Conservation (phyloP, 495 filamentous ascomycete genomes). For the Lepraria neglecta region DNA sequence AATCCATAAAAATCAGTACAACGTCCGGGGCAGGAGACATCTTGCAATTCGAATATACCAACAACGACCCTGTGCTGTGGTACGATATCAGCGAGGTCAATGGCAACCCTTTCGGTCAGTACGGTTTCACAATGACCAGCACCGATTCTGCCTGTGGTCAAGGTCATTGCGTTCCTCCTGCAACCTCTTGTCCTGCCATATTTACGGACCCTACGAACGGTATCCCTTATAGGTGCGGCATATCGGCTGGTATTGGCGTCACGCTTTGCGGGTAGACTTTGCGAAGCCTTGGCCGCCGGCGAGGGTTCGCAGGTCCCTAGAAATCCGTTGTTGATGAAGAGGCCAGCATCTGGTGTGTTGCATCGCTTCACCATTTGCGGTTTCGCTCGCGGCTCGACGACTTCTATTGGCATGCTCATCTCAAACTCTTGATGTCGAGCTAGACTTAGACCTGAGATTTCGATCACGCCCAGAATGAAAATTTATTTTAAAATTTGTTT, state of each 20-base stretch:
- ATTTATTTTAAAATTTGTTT: too few relatives aligned
- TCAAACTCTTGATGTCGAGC: too few relatives aligned
- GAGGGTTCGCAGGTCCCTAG: too few relatives aligned
- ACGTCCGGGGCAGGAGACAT: constrained; percentile 1
- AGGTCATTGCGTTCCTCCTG: constrained; percentile 6
- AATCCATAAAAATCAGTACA: constrained; percentile 9
- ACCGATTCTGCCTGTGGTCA: not conserved
- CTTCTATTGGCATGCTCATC: too few relatives aligned
- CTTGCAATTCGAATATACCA: constrained; percentile 18
- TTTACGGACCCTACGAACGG: constrained; percentile 12
- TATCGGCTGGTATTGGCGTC: constrained; percentile 1
- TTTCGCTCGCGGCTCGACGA: too few relatives aligned
- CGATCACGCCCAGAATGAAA: too few relatives aligned
- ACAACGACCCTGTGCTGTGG: not conserved
- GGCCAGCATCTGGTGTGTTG: too few relatives aligned
- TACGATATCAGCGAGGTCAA: constrained; percentile 21
- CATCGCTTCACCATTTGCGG: too few relatives aligned
- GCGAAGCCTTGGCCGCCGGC: too few relatives aligned
- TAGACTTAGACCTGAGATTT: too few relatives aligned
- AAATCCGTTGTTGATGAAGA: too few relatives aligned
- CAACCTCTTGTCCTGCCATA: not conserved
- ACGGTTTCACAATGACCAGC: constrained; percentile 3
- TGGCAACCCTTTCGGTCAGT: constrained; percentile 15
- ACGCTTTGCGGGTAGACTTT: constrained; percentile 14
- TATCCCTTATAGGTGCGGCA: not conserved